A percentile compares a stretch with the other conserved stretches of the same genome.
These are phyloP conservation scores for Porcisia deanei DNA, from an alignment of 208 protist genomes.

Conservation along the genomic window DNA sequence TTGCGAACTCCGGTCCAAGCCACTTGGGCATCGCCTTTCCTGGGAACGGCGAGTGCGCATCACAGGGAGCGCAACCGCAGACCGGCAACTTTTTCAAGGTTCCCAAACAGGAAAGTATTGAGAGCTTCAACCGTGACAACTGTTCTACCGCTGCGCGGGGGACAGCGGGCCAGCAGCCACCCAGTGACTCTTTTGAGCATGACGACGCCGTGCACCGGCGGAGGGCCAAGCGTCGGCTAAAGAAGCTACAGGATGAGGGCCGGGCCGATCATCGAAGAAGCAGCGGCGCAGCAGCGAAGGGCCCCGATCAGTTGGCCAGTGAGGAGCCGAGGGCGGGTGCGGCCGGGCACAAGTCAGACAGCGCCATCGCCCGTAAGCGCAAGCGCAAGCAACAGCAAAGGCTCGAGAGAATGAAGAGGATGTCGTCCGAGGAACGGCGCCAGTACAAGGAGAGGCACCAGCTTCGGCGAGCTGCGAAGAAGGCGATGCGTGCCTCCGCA, in stretches of 20 bases:
- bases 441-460: slow-evolving; percentile 27
- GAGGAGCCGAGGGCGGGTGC: neutral
- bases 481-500: slow-evolving; percentile 7
- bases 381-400: slow-evolving; percentile 32
- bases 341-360: slow-evolving; percentile 17
- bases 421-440: slow-evolving; percentile 28
- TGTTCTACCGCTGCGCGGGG: slow-evolving; percentile 13
- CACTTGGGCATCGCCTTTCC: neutral
- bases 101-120: slow-evolving; percentile 2
- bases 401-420: slow-evolving; percentile 23
- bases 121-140: slow-evolving; percentile 6
- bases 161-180: slow-evolving; percentile 14
- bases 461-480: slow-evolving; percentile 28
- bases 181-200: slow-evolving; percentile 19
- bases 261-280: slow-evolving; percentile 9
- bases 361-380: slow-evolving; percentile 25
- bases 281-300: neutral
- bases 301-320: neutral
- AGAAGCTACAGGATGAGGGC: slow-evolving; percentile 18
- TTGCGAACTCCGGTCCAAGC: neutral
- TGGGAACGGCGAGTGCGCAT: neutral
- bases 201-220: slow-evolving; percentile 30
- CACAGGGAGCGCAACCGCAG: neutral
- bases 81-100: neutral
- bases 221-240: slow-evolving; percentile 34